These are phyloP conservation scores for Laguncularia racemosa DNA, from an alignment of 345 rosid species.

Conservation along the genomic window DNA sequence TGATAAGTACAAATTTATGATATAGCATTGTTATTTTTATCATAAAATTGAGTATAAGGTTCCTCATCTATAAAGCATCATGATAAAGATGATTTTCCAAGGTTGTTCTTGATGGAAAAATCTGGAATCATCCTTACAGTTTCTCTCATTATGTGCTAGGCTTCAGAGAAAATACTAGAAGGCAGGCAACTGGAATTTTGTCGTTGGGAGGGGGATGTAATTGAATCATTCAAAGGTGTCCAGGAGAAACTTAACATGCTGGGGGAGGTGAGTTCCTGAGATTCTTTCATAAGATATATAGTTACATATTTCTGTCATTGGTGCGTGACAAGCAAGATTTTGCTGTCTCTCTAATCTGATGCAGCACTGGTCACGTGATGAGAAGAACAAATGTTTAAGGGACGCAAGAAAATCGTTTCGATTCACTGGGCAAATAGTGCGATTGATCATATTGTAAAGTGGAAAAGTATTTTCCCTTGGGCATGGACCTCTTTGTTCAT, in stretches of 20 bases:
- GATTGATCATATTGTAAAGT: conserved; percentile 54
- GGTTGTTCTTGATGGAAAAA: conserved; percentile 2
- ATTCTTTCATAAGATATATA: background rate
- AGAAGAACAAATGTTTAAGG: conserved; percentile 72
- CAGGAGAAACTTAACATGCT: conserved; percentile 79
- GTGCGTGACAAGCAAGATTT: background rate
- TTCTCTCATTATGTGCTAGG: conserved; percentile 26
- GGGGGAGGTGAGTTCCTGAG: conserved; percentile 51
- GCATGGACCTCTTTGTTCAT: too few relatives aligned
- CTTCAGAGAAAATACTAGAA: conserved; percentile 55
- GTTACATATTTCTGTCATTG: background rate
- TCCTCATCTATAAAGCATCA: background rate
- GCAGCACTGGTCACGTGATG: conserved; percentile 86
- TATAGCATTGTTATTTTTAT: too few relatives aligned
- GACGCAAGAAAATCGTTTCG: conserved; percentile 72
- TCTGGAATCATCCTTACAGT: background rate
- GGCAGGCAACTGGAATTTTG: conserved; percentile 69
- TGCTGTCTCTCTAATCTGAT: conserved; percentile 4
- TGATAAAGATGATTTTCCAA: background rate
- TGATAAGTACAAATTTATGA: too few relatives aligned
- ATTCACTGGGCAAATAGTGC: conserved; percentile 72
- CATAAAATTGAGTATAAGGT: too few relatives aligned
- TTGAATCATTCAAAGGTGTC: conserved; percentile 50
- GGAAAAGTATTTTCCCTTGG: background rate
- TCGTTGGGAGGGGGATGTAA: conserved; percentile 55